phyloP scores from a whole-genome alignment of 305 asterid species.

The Solanum hybrid region DNA sequence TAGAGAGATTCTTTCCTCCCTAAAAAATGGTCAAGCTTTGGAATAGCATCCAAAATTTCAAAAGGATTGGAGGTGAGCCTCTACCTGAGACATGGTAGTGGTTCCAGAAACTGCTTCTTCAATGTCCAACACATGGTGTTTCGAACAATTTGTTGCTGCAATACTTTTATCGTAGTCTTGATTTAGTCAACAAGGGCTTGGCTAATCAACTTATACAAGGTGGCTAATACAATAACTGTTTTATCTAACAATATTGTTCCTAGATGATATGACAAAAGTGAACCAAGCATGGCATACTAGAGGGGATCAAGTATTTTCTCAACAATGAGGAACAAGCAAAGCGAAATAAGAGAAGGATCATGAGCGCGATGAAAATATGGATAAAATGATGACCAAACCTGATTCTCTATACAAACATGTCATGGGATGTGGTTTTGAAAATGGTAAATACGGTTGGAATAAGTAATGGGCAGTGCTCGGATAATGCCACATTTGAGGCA shows the following conservation, averaged over 20 bases:
- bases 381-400: background rate
- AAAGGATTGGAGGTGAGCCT: background rate
- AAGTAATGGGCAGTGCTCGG: background rate
- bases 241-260: background rate
- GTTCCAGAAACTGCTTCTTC: background rate
- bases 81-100: background rate
- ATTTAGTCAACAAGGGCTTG: background rate
- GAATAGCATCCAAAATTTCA: background rate
- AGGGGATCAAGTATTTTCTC: background rate
- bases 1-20: background rate
- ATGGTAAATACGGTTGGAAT: background rate
- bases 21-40: background rate
- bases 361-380: background rate
- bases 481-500: background rate
- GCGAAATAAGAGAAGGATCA: background rate
- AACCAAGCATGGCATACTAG: background rate
- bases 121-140: background rate
- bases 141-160: background rate
- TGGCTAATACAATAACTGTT: too few species aligned
- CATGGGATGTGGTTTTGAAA: background rate
- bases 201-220: background rate
- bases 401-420: background rate
- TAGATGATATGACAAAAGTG: background rate
- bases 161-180: background rate
- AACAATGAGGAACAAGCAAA: background rate